These are phyloP conservation scores for Primulina eburnea DNA, from an alignment of 257 asterid genomes.

Conservation along the genomic window DNA sequence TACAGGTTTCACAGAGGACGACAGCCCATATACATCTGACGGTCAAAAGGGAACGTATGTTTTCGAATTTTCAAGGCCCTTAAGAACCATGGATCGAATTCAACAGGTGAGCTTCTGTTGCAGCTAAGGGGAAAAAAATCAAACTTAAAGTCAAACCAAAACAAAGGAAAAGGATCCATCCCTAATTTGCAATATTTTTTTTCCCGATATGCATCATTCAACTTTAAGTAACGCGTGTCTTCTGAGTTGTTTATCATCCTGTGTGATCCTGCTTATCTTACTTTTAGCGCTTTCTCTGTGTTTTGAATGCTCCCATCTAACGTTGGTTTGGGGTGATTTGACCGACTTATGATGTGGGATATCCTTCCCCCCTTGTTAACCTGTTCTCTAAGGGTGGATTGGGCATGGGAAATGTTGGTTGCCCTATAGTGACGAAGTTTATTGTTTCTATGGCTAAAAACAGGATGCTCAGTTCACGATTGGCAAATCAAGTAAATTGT, in stretches of 20 bases:
- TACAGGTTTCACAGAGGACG: slow-evolving; percentile 49
- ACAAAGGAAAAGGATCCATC: neutral
- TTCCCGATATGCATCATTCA: slow-evolving; percentile 1
- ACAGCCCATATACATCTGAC: slow-evolving; percentile 48
- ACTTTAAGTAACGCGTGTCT: slow-evolving; percentile 3
- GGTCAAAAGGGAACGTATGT: slow-evolving; percentile 53
- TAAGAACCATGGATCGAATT: slow-evolving; percentile 60
- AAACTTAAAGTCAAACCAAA: slow-evolving; percentile 8
- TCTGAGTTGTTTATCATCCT: neutral
- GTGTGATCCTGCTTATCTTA: neutral
- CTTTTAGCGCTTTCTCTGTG: too few species aligned
- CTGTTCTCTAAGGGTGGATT: too few species aligned
- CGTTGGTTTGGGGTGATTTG: too few species aligned
- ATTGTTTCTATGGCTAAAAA: neutral
- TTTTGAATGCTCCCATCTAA: too few species aligned
- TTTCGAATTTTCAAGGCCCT: slow-evolving; percentile 62
- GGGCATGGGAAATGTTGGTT: too few species aligned
- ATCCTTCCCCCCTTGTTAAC: too few species aligned
- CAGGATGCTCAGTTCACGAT: slow-evolving; percentile 66
- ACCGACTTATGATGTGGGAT: too few species aligned
- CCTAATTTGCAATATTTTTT: neutral
- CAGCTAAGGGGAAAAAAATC: neutral
- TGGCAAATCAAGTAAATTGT: slow-evolving; percentile 43
- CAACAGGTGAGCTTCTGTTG: slow-evolving; percentile 43
- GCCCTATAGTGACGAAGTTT: too few species aligned